Percentiles rank a stretch among this genome's conserved stretches.
Conservation (phyloP, 2,329 filamentous ascomycete species). For the Stemphylium beticola region DNA sequence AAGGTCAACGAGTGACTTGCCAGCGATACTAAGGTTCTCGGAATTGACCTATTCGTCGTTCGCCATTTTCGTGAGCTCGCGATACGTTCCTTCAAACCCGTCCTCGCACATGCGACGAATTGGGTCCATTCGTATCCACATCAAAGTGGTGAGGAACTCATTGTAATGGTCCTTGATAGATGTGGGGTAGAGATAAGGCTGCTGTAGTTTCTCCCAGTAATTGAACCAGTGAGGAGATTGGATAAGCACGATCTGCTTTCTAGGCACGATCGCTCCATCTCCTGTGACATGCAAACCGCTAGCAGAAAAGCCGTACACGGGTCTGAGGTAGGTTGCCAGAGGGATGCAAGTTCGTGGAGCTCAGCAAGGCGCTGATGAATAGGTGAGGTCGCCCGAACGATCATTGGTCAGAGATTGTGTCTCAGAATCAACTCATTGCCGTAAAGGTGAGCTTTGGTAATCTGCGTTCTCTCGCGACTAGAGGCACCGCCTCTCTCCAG, state of each 20-base stretch:
- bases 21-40: not conserved
- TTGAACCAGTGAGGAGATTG: too few relatives aligned
- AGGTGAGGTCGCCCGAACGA: too few relatives aligned
- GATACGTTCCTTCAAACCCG: not conserved
- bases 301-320: too few relatives aligned
- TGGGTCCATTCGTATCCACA: not conserved
- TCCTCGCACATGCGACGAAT: not conserved
- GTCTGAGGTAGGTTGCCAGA: too few relatives aligned
- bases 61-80: not conserved
- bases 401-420: too few relatives aligned
- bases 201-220: too few relatives aligned
- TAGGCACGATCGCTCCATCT: not conserved
- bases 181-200: too few relatives aligned
- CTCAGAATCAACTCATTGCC: too few relatives aligned
- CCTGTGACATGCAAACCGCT: not conserved
- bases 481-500: not conserved
- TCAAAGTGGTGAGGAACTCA: not conserved
- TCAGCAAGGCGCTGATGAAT: too few relatives aligned
- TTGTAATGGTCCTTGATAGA: too few relatives aligned
- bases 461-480: not conserved
- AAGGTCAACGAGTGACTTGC: not conserved
- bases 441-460: not conserved
- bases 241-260: too few relatives aligned
- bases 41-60: not conserved
- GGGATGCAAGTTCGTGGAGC: too few relatives aligned